A percentile compares a stretch with the other conserved stretches of the same genome.
phyloP scores from a whole-genome alignment of 2,329 filamentous ascomycete genomes.

The Leptodontidium sp. region DNA sequence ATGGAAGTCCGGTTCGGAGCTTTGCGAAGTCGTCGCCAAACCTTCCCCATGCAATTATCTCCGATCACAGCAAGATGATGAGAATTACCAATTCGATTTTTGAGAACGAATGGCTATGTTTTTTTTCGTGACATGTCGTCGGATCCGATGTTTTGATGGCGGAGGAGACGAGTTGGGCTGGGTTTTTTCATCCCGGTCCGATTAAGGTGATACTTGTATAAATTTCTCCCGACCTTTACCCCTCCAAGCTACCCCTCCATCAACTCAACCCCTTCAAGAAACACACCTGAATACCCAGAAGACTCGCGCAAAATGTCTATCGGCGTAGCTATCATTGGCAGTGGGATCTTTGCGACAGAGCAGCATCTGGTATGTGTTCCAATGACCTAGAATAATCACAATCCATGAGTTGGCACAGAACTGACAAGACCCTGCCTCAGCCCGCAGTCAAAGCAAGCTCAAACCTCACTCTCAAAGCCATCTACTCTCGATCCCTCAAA shows the following conservation, averaged over 20 bases:
- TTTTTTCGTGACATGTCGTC: background rate
- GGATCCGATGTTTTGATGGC: background rate
- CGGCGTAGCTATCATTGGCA: slow-evolving; percentile 68
- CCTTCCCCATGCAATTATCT: background rate
- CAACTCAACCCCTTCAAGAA: background rate
- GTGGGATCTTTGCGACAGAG: slow-evolving; percentile 68
- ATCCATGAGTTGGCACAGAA: background rate
- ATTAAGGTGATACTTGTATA: background rate
- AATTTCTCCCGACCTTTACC: background rate
- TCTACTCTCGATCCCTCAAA: slow-evolving; percentile 47
- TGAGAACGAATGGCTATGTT: background rate
- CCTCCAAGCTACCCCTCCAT: slow-evolving; percentile 16
- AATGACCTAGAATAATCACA: background rate
- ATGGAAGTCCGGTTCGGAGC: slow-evolving; percentile 1
- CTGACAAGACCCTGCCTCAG: slow-evolving; percentile 41
- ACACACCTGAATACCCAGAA: background rate
- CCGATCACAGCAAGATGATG: background rate
- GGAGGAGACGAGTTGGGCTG: background rate
- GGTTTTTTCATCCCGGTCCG: background rate
- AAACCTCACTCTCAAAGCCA: slow-evolving; percentile 60
- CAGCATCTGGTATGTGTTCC: slow-evolving; percentile 59
- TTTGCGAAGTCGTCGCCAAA: slow-evolving; percentile 12
- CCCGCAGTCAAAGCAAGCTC: slow-evolving; percentile 66
- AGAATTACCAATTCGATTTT: background rate
- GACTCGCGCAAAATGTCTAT: slow-evolving; percentile 47